Base-by-base conservation (phyloP, 805 yeast species). In the Wickerhamomyces kurtzmanii region DNA sequence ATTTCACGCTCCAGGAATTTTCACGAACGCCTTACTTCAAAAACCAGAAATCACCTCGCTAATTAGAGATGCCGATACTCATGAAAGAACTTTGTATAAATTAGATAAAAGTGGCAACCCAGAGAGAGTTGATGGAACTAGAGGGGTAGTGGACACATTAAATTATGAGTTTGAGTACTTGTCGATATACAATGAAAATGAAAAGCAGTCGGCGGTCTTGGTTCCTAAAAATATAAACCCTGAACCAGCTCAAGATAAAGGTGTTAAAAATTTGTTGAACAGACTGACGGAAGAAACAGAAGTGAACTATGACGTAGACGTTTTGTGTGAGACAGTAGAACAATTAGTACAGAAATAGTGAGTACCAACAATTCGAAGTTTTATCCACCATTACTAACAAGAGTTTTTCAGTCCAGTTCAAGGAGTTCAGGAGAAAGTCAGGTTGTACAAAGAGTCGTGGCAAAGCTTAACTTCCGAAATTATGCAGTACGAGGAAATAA, bases 1-100 rank as follows among this genome's bases (percentile, higher is more conserved):
- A 30, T 76, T 76, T 47, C 49, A 61, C 13, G 59, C 65, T 0
- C 71, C 81, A 0, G 83, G 84, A 1, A 65, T 73, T 4, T 77
- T 77, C 47, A 71, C 79, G 22, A 77, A 77, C 41, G 77, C 85
- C 3, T 53, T 75, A 12, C 59, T 72, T 8, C 52, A 61, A 15
- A 51, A 57, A 27, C 72, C 74, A 9, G 59, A 61, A 17, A 73
- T 75, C 31, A 71, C 76, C 3, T 53, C 62, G 13, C 51, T 77
- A n/a, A 51, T 77, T 13, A 59, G 77, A 38, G 85, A 77, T 46
- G 72, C 79, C 4, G 68, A 69, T 20, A 48, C 42, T 1, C 60
- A 62, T 21, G 81, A 75, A 38, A 67, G 56, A 20, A 54, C 69
- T 2, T 47, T 75, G 20, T 75, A 71, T 42, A 56, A 51, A 20